phyloP scores from a whole-genome alignment of 164 flowering plant species.

The Berberis thunbergii region DNA sequence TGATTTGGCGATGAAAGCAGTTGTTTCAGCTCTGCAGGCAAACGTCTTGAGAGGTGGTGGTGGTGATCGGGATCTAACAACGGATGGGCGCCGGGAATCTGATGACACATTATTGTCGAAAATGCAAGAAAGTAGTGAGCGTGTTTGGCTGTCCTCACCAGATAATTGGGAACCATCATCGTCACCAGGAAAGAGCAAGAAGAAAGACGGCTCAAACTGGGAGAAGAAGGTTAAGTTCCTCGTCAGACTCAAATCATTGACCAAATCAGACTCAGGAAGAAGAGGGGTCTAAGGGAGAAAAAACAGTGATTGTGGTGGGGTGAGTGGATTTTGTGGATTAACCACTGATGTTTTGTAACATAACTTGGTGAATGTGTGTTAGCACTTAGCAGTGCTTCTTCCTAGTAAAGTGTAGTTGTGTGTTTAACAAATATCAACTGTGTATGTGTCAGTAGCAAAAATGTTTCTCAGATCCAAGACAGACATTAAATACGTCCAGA shows the following conservation, averaged over 20 bases:
- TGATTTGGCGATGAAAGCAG: constrained; percentile 43
- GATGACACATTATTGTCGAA: constrained; percentile 7
- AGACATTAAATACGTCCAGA: too few relatives aligned
- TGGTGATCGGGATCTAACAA: not conserved
- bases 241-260: constrained; percentile 35
- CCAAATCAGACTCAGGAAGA: constrained; percentile 47
- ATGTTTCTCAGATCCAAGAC: too few relatives aligned
- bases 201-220: constrained; percentile 24
- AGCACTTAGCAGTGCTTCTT: too few relatives aligned
- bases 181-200: constrained; percentile 25
- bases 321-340: too few relatives aligned
- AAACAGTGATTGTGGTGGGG: too few relatives aligned
- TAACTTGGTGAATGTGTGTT: too few relatives aligned
- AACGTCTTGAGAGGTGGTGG: constrained; percentile 16
- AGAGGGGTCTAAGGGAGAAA: constrained; percentile 13
- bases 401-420: too few relatives aligned
- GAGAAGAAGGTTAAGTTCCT: constrained; percentile 40
- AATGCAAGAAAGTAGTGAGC: constrained; percentile 22
- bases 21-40: constrained; percentile 36
- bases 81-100: not conserved
- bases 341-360: too few relatives aligned
- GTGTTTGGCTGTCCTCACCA: constrained; percentile 25
- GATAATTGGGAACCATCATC: constrained; percentile 25
- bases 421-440: too few relatives aligned
- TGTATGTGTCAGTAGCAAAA: too few relatives aligned